Evolutionary conservation across 495 filamentous ascomycete genomes (phyloP).

Genomic region (Thozetella sp.): DNA sequence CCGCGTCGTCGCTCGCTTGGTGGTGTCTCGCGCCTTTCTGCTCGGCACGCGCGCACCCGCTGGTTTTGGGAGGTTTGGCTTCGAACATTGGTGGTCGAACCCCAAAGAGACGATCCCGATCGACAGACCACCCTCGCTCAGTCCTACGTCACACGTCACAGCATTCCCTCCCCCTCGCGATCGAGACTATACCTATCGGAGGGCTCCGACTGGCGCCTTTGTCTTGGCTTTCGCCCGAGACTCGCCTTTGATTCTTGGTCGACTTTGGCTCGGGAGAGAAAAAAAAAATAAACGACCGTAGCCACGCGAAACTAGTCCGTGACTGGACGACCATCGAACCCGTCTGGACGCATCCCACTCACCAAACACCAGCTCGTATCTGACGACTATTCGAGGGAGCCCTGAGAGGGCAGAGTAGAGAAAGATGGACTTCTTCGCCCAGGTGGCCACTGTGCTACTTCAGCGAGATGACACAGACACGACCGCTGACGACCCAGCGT

Average conservation of each 20-base stretch:
- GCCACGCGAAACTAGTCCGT: background rate
- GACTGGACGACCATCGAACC: background rate
- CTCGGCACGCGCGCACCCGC: background rate
- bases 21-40: background rate
- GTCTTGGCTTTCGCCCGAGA: too few relatives aligned
- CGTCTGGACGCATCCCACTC: too few relatives aligned
- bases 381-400: background rate
- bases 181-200: background rate
- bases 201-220: too few relatives aligned
- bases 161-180: background rate
- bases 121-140: background rate
- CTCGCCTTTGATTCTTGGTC: background rate
- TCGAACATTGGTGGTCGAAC: background rate
- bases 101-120: background rate
- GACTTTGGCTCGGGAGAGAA: background rate
- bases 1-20: background rate
- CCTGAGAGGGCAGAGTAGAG: background rate
- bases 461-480: slow-evolving; percentile 16
- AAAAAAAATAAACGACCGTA: background rate
- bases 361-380: too few relatives aligned
- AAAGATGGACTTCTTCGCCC: slow-evolving; percentile 23
- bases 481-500: slow-evolving; percentile 20
- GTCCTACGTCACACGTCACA: background rate
- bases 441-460: slow-evolving; percentile 13
- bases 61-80: background rate